Evolutionary conservation across 1,284 basidiomycete species (phyloP), one percentile per base, ranked within the genome.

Genomic region (Blastosporella zonata): DNA sequence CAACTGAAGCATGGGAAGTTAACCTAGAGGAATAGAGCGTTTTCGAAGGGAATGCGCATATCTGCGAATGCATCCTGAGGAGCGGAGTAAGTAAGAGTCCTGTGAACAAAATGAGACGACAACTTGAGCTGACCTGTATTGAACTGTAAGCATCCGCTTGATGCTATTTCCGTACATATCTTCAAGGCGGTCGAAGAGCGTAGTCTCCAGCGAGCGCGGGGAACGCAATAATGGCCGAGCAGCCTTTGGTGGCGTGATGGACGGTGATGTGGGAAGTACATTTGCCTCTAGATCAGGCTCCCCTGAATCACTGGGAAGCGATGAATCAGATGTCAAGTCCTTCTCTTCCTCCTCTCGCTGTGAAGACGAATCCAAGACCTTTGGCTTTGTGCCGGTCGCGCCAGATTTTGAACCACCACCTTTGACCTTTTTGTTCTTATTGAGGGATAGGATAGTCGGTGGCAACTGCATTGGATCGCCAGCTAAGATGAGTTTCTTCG

Each of bases 401-500:
- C 27, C 17, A 29, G 44, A 23, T 36, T 63, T 48, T 10, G 0
- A n/a, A 13, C 12, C 25, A 15, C 45, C 42, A 33, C 55, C 45
- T 57, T 60, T 42, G 37, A 23, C 35, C 42, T 70, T 72, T 50
- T 65, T 63, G 23, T 65, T 64, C 21, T 68, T 66, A 54, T 78
- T 68, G 1, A 75, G 60, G 7, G 90, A 89, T 38, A 95, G 76
- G 45, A 99, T 84, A 0, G 96, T 98, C 0, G 96, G 97, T 0
- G 94, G 94, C 2, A 99, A 74, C 67, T 94, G 93, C 78, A 89
- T 85, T 0, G 92, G 92, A 67, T 95, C 90, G 0, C 93, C 90
- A 1, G 93, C 93, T 4, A 97, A 72, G 9, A 97, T 90, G 41
- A 97, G 73, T 62, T 93, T 95, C 65, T 84, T 85, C 1, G 81